A percentile compares a stretch with the other conserved stretches of the same genome.
Conservation (phyloP, 495 filamentous ascomycete genomes). For the Penicillium psychrofluorescens region DNA sequence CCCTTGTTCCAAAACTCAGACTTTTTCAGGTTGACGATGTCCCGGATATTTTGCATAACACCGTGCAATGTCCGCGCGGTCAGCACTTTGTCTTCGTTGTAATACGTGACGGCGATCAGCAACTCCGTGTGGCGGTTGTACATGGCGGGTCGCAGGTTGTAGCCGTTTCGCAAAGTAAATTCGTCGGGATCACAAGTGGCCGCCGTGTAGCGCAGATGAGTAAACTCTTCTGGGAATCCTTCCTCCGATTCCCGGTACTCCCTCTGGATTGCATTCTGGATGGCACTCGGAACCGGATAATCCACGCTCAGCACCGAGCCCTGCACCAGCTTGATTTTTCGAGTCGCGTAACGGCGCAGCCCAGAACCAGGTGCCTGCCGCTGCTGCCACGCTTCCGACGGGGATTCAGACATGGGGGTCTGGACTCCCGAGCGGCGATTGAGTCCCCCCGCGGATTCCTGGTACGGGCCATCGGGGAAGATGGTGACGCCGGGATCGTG, state of each 20-base stretch:
- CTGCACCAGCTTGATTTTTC: conserved; percentile 94
- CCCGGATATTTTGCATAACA: conserved; percentile 97
- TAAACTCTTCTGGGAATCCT: conserved; percentile 75
- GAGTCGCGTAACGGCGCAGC: conserved; percentile 81
- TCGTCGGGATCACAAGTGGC: conserved; percentile 97
- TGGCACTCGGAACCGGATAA: conserved; percentile 94
- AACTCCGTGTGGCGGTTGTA: conserved; percentile 98
- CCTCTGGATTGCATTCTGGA: conserved; percentile 91
- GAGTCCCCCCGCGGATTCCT: conserved; percentile 44
- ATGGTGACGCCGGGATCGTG: conserved; percentile 26
- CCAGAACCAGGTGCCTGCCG: conserved; percentile 62
- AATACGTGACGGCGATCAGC: conserved; percentile 95
- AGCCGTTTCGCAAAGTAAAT: conserved; percentile 96
- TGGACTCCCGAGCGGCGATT: conserved; percentile 14
- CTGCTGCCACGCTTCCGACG: conserved; percentile 70
- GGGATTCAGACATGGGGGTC: conserved; percentile 29
- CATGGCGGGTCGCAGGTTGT: conserved; percentile 95
- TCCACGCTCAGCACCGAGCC: conserved; percentile 94
- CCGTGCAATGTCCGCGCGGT: conserved; percentile 89
- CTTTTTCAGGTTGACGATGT: conserved; percentile 96
- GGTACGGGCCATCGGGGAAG: conserved; percentile 41
- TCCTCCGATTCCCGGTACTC: conserved; percentile 83
- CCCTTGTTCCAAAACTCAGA: conserved; percentile 99
- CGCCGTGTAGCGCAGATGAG: conserved; percentile 96
- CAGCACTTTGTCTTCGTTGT: conserved; percentile 96